phyloP scores from a whole-genome alignment of 768 basidiomycete species.

The Suillus hirtellus region DNA sequence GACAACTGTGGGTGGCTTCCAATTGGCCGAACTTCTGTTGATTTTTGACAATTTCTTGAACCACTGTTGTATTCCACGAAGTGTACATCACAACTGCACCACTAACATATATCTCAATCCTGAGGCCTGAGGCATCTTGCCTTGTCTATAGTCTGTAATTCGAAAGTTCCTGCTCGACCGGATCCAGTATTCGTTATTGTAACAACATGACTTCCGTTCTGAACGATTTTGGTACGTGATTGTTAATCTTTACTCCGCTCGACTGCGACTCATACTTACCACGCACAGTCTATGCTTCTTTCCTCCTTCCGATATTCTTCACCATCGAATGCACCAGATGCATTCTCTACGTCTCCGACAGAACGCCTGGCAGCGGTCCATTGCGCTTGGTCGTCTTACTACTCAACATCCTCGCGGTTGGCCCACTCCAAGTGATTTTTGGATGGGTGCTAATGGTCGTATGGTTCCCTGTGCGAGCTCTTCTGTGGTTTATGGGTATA shows the following conservation, averaged over 20 bases:
- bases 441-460: background rate
- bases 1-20: constrained; percentile 5
- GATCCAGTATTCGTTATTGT: background rate
- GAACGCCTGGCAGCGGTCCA: constrained; percentile 11
- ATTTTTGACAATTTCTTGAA: too few relatives aligned
- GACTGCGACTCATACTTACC: background rate
- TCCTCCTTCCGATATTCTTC: constrained; percentile 18
- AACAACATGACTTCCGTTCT: background rate
- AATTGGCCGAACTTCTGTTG: background rate
- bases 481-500: constrained; percentile 21
- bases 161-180: background rate
- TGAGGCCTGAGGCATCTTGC: too few relatives aligned
- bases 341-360: constrained; percentile 8
- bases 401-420: background rate
- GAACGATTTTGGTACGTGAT: constrained; percentile 4
- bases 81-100: background rate
- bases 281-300: constrained; percentile 11
- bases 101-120: background rate
- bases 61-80: background rate
- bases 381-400: constrained; percentile 12
- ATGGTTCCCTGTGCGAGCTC: constrained; percentile 15
- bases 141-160: constrained; percentile 3
- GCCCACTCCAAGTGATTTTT: constrained; percentile 13
- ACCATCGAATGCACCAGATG: constrained; percentile 12
- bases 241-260: background rate